phyloP scores from a whole-genome alignment of 2,329 filamentous ascomycete species.

The Fusarium sp. region DNA sequence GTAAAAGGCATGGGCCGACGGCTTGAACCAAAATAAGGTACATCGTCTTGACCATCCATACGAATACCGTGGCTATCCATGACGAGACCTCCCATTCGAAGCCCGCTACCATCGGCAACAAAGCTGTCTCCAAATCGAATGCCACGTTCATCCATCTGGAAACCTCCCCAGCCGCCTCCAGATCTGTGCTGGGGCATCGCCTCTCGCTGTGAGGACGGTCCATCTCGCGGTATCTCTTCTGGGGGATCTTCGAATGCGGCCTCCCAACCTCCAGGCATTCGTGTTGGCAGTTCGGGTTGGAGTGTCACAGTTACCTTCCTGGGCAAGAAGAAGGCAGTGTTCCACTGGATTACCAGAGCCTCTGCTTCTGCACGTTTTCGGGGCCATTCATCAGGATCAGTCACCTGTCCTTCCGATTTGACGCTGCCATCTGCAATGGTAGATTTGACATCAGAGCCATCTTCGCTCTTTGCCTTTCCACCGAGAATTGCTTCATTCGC shows the following conservation, averaged over 20 bases:
- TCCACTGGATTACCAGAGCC: constrained; percentile 65
- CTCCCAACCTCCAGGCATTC: constrained; percentile 46
- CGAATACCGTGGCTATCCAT: constrained; percentile 57
- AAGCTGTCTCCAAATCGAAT: constrained; percentile 58
- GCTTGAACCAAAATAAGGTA: neutral
- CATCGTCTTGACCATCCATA: constrained; percentile 21
- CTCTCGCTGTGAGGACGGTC: constrained; percentile 28
- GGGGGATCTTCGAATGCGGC: constrained; percentile 36
- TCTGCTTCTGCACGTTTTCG: constrained; percentile 50
- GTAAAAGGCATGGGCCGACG: neutral
- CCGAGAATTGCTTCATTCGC: constrained; percentile 62
- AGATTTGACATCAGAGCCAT: constrained; percentile 46
- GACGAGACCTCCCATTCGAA: constrained; percentile 59
- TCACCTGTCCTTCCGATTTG: constrained; percentile 2
- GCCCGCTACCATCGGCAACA: constrained; percentile 58
- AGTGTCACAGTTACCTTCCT: constrained; percentile 60
- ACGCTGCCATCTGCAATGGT: constrained; percentile 9
- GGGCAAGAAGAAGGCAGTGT: constrained; percentile 66
- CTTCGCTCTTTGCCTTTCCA: constrained; percentile 61
- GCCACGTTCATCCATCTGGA: constrained; percentile 58
- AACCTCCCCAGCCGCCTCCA: constrained; percentile 45
- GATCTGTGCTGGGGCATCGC: constrained; percentile 19
- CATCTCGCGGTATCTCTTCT: constrained; percentile 11
- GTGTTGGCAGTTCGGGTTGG: constrained; percentile 35
- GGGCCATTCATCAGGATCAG: constrained; percentile 40